Conservation (phyloP, 441 rosid genomes). For the Populus hybrid region DNA sequence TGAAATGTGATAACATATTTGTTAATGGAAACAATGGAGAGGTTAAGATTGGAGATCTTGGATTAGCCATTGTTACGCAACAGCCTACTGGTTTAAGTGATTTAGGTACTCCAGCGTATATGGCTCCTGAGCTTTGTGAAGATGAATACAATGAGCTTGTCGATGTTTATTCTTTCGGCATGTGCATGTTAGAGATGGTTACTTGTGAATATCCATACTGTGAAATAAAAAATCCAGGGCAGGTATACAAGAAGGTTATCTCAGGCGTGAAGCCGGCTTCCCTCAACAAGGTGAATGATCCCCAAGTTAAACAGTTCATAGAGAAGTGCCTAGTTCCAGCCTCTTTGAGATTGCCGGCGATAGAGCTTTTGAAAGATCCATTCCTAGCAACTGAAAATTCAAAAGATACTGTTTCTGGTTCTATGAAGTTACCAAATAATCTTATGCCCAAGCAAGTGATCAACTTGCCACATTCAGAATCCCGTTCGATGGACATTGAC, state of each 20-base stretch:
- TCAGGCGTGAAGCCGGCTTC: constrained; percentile 49
- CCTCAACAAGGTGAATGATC: constrained; percentile 39
- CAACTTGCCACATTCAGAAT: not conserved
- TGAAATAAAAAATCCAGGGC: constrained; percentile 59
- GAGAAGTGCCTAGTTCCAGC: constrained; percentile 48
- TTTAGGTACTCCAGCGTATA: constrained; percentile 58
- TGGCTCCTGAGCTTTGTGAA: constrained; percentile 73
- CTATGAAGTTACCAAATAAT: not conserved
- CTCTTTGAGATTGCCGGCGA: constrained; percentile 40
- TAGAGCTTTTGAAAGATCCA: constrained; percentile 40
- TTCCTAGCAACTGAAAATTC: constrained; percentile 26
- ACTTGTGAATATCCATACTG: constrained; percentile 56
- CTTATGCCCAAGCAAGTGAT: not conserved
- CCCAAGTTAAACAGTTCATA: constrained; percentile 36
- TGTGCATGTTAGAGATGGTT: constrained; percentile 68
- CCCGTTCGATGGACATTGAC: not conserved
- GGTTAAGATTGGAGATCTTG: no score
- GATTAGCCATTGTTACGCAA: constrained; percentile 55
- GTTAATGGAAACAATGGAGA: no score
- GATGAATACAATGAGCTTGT: constrained; percentile 66
- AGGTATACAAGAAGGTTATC: constrained; percentile 61
- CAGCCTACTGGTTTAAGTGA: constrained; percentile 53
- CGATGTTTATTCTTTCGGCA: constrained; percentile 61
- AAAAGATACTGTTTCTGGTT: not conserved
- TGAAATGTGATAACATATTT: no score